A percentile compares a stretch with the other conserved stretches of the same genome.
Evolutionary conservation across 768 basidiomycete species (phyloP).

Genomic region (Ramaria sp.): DNA sequence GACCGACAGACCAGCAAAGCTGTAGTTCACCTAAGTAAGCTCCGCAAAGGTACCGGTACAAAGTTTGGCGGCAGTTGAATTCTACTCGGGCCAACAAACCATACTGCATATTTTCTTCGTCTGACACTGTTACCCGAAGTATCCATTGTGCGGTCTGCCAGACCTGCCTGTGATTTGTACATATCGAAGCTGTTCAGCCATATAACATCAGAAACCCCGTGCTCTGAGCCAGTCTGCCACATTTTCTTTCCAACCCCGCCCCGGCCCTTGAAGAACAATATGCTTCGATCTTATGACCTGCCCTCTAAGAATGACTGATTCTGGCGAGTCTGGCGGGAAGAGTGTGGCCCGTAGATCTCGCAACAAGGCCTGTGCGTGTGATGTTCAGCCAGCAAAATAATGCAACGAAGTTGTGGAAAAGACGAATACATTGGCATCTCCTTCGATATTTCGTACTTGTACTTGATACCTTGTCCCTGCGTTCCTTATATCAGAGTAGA

Average conservation of each 20-base stretch:
- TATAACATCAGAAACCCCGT: conserved; percentile 2
- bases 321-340: conserved; percentile 1
- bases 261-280: conserved; percentile 1
- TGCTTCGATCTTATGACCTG: conserved; percentile 6
- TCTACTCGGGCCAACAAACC: no score
- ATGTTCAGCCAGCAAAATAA: not conserved
- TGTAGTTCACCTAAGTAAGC: no score
- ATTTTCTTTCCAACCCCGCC: conserved; percentile 3
- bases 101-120: no score
- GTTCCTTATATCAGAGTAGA: conserved; percentile 67
- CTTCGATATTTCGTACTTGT: conserved; percentile 59
- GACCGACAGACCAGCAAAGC: not conserved
- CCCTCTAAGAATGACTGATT: not conserved
- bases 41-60: no score
- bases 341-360: conserved; percentile 3
- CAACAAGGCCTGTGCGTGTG: not conserved
- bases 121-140: no score
- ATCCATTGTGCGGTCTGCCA: no score
- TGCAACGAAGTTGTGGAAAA: not conserved
- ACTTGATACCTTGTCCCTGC: conserved; percentile 47
- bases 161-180: no score
- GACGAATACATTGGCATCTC: conserved; percentile 37
- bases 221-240: conserved; percentile 2
- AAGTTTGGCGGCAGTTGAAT: no score
- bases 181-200: no score